Evolutionary conservation across 2,329 filamentous ascomycete genomes (phyloP).

Genomic region (Didymella glomerata): DNA sequence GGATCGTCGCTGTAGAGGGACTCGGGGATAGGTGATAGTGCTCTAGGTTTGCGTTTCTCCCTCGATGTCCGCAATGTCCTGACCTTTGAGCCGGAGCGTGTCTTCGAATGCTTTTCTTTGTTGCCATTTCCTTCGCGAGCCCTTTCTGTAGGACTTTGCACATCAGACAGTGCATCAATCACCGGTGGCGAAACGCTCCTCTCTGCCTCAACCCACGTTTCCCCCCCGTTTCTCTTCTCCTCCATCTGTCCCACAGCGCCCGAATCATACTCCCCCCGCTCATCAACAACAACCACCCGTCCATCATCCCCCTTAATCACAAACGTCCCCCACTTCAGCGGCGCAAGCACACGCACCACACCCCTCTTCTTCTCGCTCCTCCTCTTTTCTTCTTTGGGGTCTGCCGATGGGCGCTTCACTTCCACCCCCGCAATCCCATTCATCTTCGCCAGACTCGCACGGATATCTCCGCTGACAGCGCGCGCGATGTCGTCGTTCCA

Average conservation of each 20-base stretch:
- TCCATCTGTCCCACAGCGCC: slow-evolving; percentile 13
- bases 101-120: background rate
- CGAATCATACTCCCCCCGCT: slow-evolving; percentile 40
- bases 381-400: slow-evolving; percentile 2
- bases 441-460: slow-evolving; percentile 26
- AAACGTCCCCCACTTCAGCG: slow-evolving; percentile 33
- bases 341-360: slow-evolving; percentile 28
- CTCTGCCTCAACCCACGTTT: background rate
- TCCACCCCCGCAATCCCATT: slow-evolving; percentile 18
- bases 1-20: slow-evolving; percentile 9
- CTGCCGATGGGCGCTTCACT: background rate
- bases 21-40: slow-evolving; percentile 24
- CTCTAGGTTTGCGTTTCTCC: background rate
- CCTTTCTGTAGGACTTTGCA: background rate
- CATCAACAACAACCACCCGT: slow-evolving; percentile 40
- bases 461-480: slow-evolving; percentile 38
- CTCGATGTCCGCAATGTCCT: background rate
- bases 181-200: background rate
- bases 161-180: background rate
- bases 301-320: slow-evolving; percentile 37
- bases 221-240: background rate
- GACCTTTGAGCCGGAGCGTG: background rate
- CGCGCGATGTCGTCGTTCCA: slow-evolving; percentile 35
- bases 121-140: too few relatives aligned
- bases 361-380: slow-evolving; percentile 21